Percentiles rank a stretch among this genome's conserved stretches.
Evolutionary conservation across 495 filamentous ascomycete genomes (phyloP).

Genomic region (Schizothecium vesticola): DNA sequence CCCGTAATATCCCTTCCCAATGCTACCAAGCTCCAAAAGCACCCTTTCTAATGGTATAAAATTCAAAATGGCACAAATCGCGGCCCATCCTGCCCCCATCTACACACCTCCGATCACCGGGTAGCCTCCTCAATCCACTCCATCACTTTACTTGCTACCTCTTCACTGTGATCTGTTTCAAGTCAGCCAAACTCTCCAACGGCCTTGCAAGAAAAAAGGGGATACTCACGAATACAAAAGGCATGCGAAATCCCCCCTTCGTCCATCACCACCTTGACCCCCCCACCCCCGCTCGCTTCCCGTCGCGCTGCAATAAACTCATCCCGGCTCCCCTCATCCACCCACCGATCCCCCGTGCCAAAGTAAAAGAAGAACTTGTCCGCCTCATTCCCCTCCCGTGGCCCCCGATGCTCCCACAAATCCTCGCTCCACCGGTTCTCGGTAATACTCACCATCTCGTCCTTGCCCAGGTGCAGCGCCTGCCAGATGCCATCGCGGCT

Average conservation of each 20-base stretch:
- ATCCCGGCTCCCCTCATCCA: conserved; percentile 68
- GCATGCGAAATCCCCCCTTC: conserved; percentile 69
- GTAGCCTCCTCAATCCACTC: conserved; percentile 1
- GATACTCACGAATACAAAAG: conserved; percentile 70
- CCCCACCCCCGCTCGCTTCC: conserved; percentile 27
- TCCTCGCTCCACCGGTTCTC: conserved; percentile 74
- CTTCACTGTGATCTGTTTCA: conserved; percentile 2
- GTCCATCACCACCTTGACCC: conserved; percentile 67
- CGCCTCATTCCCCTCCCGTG: background rate
- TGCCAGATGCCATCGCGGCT: conserved; percentile 62
- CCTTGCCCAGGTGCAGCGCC: conserved; percentile 52
- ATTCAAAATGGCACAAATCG: background rate
- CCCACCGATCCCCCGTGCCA: conserved; percentile 74
- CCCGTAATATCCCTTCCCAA: background rate
- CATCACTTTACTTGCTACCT: conserved; percentile 3
- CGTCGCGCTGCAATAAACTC: conserved; percentile 57
- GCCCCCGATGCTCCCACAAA: conserved; percentile 61
- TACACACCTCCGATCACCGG: background rate
- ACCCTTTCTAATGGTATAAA: background rate
- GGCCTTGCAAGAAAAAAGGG: background rate
- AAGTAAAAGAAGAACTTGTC: conserved; percentile 70
- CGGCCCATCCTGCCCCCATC: background rate
- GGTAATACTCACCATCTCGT: conserved; percentile 74
- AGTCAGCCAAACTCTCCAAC: background rate
- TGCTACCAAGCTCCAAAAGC: background rate